Evolutionary conservation across 345 rosid genomes (phyloP), one percentile per base, ranked within the genome.

Genomic region (Boechera divaricarpa): DNA sequence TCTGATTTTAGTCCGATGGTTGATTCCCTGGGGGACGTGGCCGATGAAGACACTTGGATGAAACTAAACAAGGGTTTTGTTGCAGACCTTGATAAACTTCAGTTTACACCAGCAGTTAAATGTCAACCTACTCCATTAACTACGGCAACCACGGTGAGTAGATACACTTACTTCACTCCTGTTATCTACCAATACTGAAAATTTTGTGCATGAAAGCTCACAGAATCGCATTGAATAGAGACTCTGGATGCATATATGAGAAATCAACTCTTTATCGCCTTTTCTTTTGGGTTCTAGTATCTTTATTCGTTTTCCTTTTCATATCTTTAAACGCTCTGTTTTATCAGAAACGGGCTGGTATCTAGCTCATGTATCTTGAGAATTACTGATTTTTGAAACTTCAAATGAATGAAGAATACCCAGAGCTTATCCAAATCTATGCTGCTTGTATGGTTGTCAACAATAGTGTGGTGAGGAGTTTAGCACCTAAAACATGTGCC

Each of bases 21-120:
- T 52, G 88, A 91, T 83, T 76, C 85, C 72, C 80, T 88, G 61
- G 87, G 92, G 79, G 83, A 82, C 64, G 86, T 95, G 52, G 99
- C 97, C 41, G 99, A 95, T 79, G 97, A 95, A 84, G 99, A 95
- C 71, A 84, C 94, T 12, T 95, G 98, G 99, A 77, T 87, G 76
- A 87, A 88, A 86, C 85, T 95, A 88, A 95, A 95, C 83, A 88
- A 88, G 75, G 99, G 99, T 61, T 89, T 81, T 73, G 73, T 85
- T 61, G 86, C 89, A 77, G 94, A 95, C 82, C 94, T 95, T 42
- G 98, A 95, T 80, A 77, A 84, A 47, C 81, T 95, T 76, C 91
- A 82, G 71, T 82, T 79, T 80, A 91, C 98, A 79, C 94, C 98
- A 33, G 86, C 90, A 4, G 80, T 86, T 82, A 87, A 88, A 85